Evolutionary conservation across 805 yeast species (phyloP).

Genomic region (Ascoidea asiatica): DNA sequence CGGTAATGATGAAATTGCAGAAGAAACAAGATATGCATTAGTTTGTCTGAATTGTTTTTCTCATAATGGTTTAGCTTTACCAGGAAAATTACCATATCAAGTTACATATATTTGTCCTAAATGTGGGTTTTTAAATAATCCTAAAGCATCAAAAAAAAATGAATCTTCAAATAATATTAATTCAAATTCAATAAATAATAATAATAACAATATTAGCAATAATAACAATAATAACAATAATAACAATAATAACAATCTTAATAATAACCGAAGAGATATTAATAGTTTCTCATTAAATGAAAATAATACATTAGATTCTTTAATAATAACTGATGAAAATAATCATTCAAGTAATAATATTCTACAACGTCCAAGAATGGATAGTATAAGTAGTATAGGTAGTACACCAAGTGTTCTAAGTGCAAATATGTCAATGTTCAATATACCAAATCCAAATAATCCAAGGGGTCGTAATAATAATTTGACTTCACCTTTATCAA

Average conservation of each 20-base stretch:
- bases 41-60: slow-evolving; percentile 27
- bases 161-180: too few species aligned
- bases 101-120: slow-evolving; percentile 25
- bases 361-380: background rate
- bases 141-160: too few species aligned
- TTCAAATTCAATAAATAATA: background rate
- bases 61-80: slow-evolving; percentile 36
- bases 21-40: slow-evolving; percentile 27
- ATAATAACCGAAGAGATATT: too few species aligned
- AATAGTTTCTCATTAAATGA: too few species aligned
- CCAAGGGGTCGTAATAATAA: too few species aligned
- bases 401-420: background rate
- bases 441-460: too few species aligned
- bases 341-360: background rate
- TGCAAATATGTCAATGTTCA: too few species aligned
- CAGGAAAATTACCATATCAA: slow-evolving; percentile 22
- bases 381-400: background rate
- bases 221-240: too few species aligned
- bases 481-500: too few species aligned
- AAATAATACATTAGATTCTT: too few species aligned
- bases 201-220: background rate
- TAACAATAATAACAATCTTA: too few species aligned
- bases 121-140: slow-evolving; percentile 19
- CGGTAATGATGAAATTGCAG: slow-evolving; percentile 24
- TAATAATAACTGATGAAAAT: background rate